These are phyloP conservation scores for Fusarium palustre DNA, from an alignment of 2,329 filamentous ascomycete species.

Conservation along the genomic window DNA sequence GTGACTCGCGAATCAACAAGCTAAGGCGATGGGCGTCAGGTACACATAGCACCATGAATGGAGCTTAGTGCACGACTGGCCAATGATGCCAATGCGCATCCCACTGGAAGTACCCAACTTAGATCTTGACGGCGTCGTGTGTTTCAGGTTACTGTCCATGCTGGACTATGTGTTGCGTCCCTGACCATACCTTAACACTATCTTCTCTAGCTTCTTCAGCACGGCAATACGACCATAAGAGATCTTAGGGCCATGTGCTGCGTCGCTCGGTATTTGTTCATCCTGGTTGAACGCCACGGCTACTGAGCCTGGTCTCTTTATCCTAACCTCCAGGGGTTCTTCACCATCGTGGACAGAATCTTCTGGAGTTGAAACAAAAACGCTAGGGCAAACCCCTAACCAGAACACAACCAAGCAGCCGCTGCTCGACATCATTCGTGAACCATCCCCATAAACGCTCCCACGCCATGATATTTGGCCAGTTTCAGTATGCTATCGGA, in stretches of 20 bases:
- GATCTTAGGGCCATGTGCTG: conserved; percentile 33
- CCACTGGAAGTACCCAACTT: conserved; percentile 26
- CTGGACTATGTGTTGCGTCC: conserved; percentile 39
- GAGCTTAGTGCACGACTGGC: conserved; percentile 17
- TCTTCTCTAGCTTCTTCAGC: neutral
- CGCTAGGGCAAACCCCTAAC: neutral
- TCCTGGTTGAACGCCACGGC: conserved; percentile 33
- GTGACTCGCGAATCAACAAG: conserved; percentile 7
- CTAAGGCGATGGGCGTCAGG: conserved; percentile 8
- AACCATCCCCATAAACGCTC: neutral
- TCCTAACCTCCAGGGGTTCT: conserved; percentile 16
- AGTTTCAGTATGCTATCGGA: neutral
- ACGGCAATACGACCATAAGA: conserved; percentile 28
- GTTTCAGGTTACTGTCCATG: conserved; percentile 45
- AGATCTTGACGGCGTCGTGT: conserved; percentile 32
- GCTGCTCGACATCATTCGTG: neutral
- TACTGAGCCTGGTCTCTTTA: conserved; percentile 10
- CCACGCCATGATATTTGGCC: neutral
- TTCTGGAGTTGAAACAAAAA: conserved; percentile 18
- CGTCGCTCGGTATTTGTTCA: conserved; percentile 26
- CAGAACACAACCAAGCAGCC: neutral
- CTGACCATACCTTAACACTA: neutral
- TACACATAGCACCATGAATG: conserved; percentile 1
- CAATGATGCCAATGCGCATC: conserved; percentile 22
- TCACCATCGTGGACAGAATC: conserved; percentile 1